Conservation (phyloP, 108 stramenopile species). For the Craspedostauros australis region DNA sequence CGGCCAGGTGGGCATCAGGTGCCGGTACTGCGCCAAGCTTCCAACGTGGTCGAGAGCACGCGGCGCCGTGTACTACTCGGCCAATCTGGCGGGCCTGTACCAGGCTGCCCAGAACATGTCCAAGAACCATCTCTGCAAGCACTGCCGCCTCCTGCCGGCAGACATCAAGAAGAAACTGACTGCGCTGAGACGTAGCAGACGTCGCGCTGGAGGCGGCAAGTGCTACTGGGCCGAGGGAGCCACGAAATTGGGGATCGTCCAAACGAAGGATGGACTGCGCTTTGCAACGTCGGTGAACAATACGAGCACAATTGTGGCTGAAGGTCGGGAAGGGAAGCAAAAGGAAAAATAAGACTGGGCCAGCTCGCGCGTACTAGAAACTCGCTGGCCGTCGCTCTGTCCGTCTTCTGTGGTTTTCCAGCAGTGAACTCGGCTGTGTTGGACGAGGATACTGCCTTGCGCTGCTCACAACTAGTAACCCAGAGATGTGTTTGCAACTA, state of each 20-base stretch:
- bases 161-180: conserved; percentile 9
- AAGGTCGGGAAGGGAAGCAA: too few relatives aligned
- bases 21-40: conserved; percentile 27
- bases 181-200: conserved; percentile 10
- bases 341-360: too few relatives aligned
- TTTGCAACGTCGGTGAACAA: too few relatives aligned
- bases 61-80: conserved; percentile 34
- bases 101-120: conserved; percentile 51
- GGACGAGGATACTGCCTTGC: too few relatives aligned
- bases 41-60: conserved; percentile 10
- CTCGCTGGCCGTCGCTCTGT: too few relatives aligned
- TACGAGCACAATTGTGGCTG: too few relatives aligned
- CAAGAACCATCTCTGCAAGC: conserved; percentile 24
- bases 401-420: too few relatives aligned
- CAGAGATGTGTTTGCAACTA: too few relatives aligned
- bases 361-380: too few relatives aligned
- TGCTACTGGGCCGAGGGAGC: conserved; percentile 67
- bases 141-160: conserved; percentile 25
- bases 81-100: conserved; percentile 26
- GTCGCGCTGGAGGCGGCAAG: conserved; percentile 53
- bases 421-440: too few relatives aligned
- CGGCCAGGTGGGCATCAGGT: conserved; percentile 49
- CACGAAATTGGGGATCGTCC: conserved; percentile 19
- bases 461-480: too few relatives aligned
- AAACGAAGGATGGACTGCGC: conserved; percentile 14